These are phyloP conservation scores for Cardamine resedifolia DNA, from an alignment of 345 rosid genomes.

Conservation along the genomic window DNA sequence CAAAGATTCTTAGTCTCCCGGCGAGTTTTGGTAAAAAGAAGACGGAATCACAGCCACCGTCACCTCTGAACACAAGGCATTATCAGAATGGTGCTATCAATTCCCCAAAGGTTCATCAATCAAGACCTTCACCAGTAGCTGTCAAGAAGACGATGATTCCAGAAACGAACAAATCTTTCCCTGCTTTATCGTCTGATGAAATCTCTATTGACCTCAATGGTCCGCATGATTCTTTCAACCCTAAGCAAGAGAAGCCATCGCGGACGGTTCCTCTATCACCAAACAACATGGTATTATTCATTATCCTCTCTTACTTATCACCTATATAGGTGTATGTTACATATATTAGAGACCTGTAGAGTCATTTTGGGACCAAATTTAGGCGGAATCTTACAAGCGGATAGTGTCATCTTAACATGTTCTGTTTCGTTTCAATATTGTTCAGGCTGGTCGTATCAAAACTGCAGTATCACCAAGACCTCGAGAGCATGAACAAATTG, in stretches of 20 bases:
- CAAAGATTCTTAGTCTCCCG: constrained; percentile 46
- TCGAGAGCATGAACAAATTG: constrained; percentile 2
- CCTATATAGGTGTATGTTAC: neutral
- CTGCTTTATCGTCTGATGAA: constrained; percentile 41
- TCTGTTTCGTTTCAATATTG: constrained; percentile 1
- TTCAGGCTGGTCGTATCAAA: constrained; percentile 23
- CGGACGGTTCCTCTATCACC: constrained; percentile 28
- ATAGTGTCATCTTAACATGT: neutral
- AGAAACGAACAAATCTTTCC: constrained; percentile 30
- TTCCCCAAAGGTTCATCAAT: constrained; percentile 35
- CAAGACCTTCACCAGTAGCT: constrained; percentile 45
- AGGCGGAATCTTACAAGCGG: neutral
- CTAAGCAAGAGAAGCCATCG: constrained; percentile 28
- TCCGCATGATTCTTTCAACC: constrained; percentile 44
- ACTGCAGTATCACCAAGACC: constrained; percentile 16
- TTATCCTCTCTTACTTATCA: neutral
- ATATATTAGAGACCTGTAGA: neutral
- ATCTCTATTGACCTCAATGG: constrained; percentile 41
- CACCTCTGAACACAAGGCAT: constrained; percentile 42
- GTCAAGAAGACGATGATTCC: constrained; percentile 38
- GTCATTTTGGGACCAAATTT: neutral
- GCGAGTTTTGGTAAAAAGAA: constrained; percentile 67
- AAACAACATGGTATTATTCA: constrained; percentile 25
- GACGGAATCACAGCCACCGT: constrained; percentile 47
- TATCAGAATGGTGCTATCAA: constrained; percentile 35